These are phyloP conservation scores for Irpex sp. DNA, from an alignment of 1,284 basidiomycete genomes.

Conservation along the genomic window DNA sequence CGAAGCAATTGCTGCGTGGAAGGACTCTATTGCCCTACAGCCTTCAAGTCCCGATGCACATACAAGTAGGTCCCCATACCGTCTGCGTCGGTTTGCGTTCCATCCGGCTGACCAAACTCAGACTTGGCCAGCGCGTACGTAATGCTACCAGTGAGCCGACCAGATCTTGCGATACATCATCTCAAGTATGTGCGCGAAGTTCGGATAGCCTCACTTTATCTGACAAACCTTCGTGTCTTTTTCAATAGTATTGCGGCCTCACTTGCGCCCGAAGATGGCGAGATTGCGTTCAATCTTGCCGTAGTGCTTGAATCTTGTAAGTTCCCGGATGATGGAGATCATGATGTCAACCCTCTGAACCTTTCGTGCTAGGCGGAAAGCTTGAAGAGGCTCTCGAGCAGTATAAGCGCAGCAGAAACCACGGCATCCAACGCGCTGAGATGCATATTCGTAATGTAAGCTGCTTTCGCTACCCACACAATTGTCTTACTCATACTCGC, in stretches of 20 bases:
- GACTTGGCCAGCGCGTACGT: constrained; percentile 95
- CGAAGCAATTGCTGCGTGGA: constrained; percentile 83
- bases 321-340: constrained; percentile 23
- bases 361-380: constrained; percentile 52
- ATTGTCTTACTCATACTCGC: constrained; percentile 11
- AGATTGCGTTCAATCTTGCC: constrained; percentile 93
- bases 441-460: constrained; percentile 83
- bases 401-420: constrained; percentile 76
- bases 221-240: background rate
- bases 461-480: constrained; percentile 14
- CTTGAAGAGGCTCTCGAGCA: constrained; percentile 79
- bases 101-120: constrained; percentile 26
- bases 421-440: constrained; percentile 83
- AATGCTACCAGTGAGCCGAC: constrained; percentile 78
- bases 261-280: constrained; percentile 88
- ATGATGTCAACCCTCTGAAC: background rate
- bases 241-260: constrained; percentile 74
- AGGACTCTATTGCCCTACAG: constrained; percentile 78
- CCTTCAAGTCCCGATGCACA: constrained; percentile 89
- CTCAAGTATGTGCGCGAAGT: constrained; percentile 55
- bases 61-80: constrained; percentile 64
- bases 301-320: constrained; percentile 86
- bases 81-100: constrained; percentile 1
- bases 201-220: constrained; percentile 18
- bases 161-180: constrained; percentile 89